Base-by-base conservation (phyloP, 192 early-diverging fungal species). In the Podila epicladia region DNA sequence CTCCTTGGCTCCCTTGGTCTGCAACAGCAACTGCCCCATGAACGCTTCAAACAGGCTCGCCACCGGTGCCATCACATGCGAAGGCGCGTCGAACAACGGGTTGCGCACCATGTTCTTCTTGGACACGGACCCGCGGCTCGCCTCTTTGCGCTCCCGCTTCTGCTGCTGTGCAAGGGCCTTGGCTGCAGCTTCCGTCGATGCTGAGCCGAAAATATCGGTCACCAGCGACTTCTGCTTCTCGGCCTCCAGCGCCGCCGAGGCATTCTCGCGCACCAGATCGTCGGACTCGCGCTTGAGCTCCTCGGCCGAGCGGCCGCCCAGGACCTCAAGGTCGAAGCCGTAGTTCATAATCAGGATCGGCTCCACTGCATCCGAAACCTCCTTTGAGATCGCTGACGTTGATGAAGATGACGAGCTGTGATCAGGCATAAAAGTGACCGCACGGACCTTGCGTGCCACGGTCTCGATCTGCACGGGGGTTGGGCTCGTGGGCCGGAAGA, bases 61-160 rank as follows among this genome's bases (percentile, higher is more conserved):
- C 3, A 88, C 85, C 0, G 89, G 83, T n/a, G 89, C 87, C 79
- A 89, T 75, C 5, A 89, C 85, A 49, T 90, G 89, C 48, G 85
- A 74, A 28, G 89, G 88, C 33, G 87, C 88, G 33, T 82, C 84
- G 63, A 85, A 74, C 74, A 85, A 26, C 13, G 77, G 51, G 82
- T 87, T 33, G 74, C 83, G 62, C 78, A 72, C 26, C 83, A 68
- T 49, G 76, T 84, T 72, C 87, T 74, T 38, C 86, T 84, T 86
- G 77, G 85, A 65, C 75, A 75, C 50, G 68, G 49, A 19, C 58
- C 73, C 69, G 57, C 82, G 24, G 74, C 65, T 26, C 68, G 67
- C 62, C 48, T 55, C 64, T 50, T 70, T 53, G n/a, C 64, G 48
- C 33, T 72, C 67, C 61, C 64, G 58, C 60, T 72, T 62, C 32